phyloP scores from a whole-genome alignment of 176 grass and related monocot genomes.

The Zizania latifolia region DNA sequence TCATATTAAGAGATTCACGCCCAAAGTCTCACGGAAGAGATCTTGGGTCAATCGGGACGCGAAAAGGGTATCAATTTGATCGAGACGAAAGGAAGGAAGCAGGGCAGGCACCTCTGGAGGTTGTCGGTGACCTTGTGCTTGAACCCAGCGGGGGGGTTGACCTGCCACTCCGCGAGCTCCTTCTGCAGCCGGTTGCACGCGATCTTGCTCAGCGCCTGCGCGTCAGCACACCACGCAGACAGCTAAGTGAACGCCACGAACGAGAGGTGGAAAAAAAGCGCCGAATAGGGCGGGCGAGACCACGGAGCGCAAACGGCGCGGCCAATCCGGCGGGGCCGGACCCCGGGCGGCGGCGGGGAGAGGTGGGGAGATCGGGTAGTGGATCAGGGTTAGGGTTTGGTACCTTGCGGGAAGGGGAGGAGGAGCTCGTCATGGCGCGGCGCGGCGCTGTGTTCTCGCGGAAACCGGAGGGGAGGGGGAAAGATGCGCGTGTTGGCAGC shows the following conservation, averaged over 20 bases:
- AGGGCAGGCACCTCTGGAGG: conserved; percentile 69
- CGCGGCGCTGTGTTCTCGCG: not conserved
- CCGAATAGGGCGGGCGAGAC: conserved; percentile 12
- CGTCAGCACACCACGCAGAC: not conserved
- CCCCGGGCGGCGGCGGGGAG: not conserved
- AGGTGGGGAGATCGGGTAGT: not conserved
- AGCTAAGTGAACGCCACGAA: not conserved
- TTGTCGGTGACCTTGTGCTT: conserved; percentile 73
- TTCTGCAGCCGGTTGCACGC: conserved; percentile 82
- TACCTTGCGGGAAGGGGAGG: conserved; percentile 44
- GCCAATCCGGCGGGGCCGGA: too few relatives aligned
- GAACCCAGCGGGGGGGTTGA: conserved; percentile 66
- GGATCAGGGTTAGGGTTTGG: conserved; percentile 33
- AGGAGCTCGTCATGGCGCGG: conserved; percentile 43
- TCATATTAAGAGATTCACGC: not conserved
- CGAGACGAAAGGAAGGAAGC: too few relatives aligned
- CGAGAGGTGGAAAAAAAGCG: not conserved
- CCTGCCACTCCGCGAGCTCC: conserved; percentile 83
- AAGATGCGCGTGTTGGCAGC: not conserved
- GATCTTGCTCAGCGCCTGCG: conserved; percentile 91
- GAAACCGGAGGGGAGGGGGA: not conserved
- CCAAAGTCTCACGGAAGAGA: not conserved
- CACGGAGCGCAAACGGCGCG: too few relatives aligned
- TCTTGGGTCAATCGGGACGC: not conserved
- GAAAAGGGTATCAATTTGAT: not conserved